phyloP scores from a whole-genome alignment of 202 grass and related monocot species.

The Panicum virgatum region DNA sequence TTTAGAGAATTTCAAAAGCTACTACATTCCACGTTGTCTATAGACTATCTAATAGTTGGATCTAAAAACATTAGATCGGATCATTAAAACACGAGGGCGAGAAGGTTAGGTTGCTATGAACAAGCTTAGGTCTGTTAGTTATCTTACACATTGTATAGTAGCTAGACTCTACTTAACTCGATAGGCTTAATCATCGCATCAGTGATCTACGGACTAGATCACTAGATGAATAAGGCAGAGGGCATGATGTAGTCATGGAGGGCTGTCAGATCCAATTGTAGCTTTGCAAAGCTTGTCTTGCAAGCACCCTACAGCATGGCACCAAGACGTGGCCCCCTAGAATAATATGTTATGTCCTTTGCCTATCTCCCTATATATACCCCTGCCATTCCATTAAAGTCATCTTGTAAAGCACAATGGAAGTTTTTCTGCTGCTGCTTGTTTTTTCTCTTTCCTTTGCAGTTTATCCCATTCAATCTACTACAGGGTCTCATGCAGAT shows the following conservation, averaged over 20 bases:
- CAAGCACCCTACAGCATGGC: constrained; percentile 72
- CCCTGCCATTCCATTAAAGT: constrained; percentile 38
- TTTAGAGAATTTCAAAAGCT: constrained; percentile 60
- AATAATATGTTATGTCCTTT: constrained; percentile 65
- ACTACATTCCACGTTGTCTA: constrained; percentile 34
- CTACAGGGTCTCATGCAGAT: constrained; percentile 47
- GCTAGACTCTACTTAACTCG: constrained; percentile 49
- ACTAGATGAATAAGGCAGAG: constrained; percentile 46
- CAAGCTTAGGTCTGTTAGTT: constrained; percentile 43
- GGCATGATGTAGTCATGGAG: constrained; percentile 85
- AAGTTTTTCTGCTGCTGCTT: constrained; percentile 61
- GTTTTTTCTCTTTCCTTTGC: constrained; percentile 51
- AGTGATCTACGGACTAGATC: constrained; percentile 52
- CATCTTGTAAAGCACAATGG: constrained; percentile 72
- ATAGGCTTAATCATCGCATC: constrained; percentile 54
- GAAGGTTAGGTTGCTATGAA: constrained; percentile 34
- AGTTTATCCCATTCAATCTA: constrained; percentile 47
- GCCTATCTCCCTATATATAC: constrained; percentile 59
- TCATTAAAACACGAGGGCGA: constrained; percentile 48
- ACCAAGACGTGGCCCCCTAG: constrained; percentile 29
- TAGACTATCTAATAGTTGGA: constrained; percentile 43
- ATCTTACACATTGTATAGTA: constrained; percentile 22
- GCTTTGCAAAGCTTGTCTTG: constrained; percentile 79
- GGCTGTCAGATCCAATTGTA: constrained; percentile 61
- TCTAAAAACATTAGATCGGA: constrained; percentile 52